Base-by-base conservation (phyloP, 805 yeast genomes). In the Ogataea corticis region DNA sequence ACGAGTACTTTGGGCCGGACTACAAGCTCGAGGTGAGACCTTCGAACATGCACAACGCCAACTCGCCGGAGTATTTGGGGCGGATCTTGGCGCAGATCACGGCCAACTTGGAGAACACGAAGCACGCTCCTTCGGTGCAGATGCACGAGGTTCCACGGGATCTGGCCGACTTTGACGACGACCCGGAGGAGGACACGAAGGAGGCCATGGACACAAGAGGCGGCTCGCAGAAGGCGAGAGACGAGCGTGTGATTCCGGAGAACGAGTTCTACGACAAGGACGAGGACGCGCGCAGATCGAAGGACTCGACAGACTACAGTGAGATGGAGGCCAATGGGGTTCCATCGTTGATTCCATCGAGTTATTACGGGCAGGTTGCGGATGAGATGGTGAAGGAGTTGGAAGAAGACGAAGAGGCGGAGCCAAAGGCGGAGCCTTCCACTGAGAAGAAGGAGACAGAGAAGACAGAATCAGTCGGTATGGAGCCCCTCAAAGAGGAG, bases 1-100 rank as follows among this genome's bases (percentile, higher is more conserved):
- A 88, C 69, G 98, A 92, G 69, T 92, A 92, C 71, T 92, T 86
- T 66, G 98, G 97, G 0, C 99, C 99, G 2, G 97, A 92, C 69
- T 92, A 92, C 67, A 85, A 89, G 66, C 76, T 92, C 49, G 97
- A 92, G 62, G 99, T 92, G 40, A 77, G 97, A 53, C 96, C 97
- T 11, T 85, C 95, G 11, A 92, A 92, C 68, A 92, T 92, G 98
- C 87, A 86, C 71, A 92, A 92, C 68, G 96, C 96, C 41, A 92
- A 92, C 68, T 80, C 92, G 18, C 92, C 95, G 18, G 97, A 91
- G 65, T 92, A 90, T 63, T 73, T 92, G 57, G 88, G 89, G 67
- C 86, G 88, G 66, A 83, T 92, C 41, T 70, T 89, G 59, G 76
- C 87, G 11, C 87, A 85, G 57, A 86, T 92, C 43, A 75, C 85